Base-by-base conservation (phyloP, 345 rosid genomes). In the Camelina hispida region DNA sequence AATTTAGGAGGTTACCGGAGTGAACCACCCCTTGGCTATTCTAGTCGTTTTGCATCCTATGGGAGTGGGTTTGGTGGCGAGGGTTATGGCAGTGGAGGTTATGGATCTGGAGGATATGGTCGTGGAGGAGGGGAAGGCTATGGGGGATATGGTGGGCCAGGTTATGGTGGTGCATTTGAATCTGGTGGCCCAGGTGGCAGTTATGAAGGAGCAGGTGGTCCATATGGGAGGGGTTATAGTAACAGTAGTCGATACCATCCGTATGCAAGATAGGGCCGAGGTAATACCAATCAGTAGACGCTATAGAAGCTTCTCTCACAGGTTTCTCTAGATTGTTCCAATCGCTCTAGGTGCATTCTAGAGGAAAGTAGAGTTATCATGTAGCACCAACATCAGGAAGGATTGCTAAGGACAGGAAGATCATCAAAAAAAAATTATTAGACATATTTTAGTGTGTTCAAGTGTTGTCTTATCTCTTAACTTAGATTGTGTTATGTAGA, bases 241-340 rank as follows among this genome's bases (percentile, higher is more conserved):
- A 84, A 91, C 93, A 83, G 87, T 89, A 86, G 93, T 89, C 92
- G 99, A 40, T 95, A 89, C 81, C 97, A 95, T 86, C 99, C 99
- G 57, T 95, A 92, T 73, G 83, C 90, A 69, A 90, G 97, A 79
- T 95, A 88, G 90, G 67, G 46, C 52, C 35, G 28, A 67, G 40
- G 44, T 64, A 34, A 44, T 12, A 38, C 17, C 55, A 17, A 77
- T 62, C 66, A 68, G 47, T 77, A 64, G 74, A 60, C 28, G 72
- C 68, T 66, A 72, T 78, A 66, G 69, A 66, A 52, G 73, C 69
- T 60, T 61, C 50, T 37, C 78, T 34, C 78, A 25, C 74, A 66
- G 38, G 59, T 61, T 55, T 74, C 79, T 74, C 75, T 73, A 73
- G 81, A 61, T 73, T 62, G 67, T 43, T 23, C 37, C 66, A 62